Evolutionary conservation across 495 filamentous ascomycete genomes (phyloP).

Genomic region (Lepraria neglecta): DNA sequence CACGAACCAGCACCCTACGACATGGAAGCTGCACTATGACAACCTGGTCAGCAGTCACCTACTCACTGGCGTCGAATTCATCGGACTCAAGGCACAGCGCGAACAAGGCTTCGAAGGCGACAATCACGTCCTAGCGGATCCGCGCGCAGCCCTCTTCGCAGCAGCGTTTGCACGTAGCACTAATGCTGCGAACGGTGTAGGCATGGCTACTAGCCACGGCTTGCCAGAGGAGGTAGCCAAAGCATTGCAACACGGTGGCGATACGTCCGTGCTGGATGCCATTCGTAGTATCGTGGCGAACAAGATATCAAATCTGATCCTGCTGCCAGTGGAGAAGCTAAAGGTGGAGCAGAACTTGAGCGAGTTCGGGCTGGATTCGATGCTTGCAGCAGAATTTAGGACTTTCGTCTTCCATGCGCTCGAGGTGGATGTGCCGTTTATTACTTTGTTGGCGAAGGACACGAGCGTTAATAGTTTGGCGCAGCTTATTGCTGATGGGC

Average conservation of each 20-base stretch:
- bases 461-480: too few relatives aligned
- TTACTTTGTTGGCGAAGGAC: too few relatives aligned
- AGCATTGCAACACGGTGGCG: too few relatives aligned
- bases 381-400: slow-evolving; percentile 47
- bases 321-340: not conserved
- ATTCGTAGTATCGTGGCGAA: too few relatives aligned
- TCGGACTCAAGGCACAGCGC: slow-evolving; percentile 23
- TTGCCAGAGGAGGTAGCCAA: too few relatives aligned
- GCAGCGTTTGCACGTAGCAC: not conserved
- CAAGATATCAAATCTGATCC: too few relatives aligned
- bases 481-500: too few relatives aligned
- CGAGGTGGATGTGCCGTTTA: slow-evolving; percentile 46
- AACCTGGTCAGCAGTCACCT: slow-evolving; percentile 24
- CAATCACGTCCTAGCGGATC: slow-evolving; percentile 23
- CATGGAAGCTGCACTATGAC: too few relatives aligned
- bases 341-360: too few relatives aligned
- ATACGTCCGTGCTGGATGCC: too few relatives aligned
- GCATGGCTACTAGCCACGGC: not conserved
- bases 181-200: not conserved
- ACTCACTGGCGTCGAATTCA: slow-evolving; percentile 28
- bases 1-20: too few relatives aligned
- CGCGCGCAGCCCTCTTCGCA: slow-evolving; percentile 22
- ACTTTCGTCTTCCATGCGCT: slow-evolving; percentile 46
- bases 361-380: slow-evolving; percentile 44
- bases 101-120: slow-evolving; percentile 29